Evolutionary conservation across 2,329 filamentous ascomycete genomes (phyloP).

Genomic region (Grosmannia penicillata): DNA sequence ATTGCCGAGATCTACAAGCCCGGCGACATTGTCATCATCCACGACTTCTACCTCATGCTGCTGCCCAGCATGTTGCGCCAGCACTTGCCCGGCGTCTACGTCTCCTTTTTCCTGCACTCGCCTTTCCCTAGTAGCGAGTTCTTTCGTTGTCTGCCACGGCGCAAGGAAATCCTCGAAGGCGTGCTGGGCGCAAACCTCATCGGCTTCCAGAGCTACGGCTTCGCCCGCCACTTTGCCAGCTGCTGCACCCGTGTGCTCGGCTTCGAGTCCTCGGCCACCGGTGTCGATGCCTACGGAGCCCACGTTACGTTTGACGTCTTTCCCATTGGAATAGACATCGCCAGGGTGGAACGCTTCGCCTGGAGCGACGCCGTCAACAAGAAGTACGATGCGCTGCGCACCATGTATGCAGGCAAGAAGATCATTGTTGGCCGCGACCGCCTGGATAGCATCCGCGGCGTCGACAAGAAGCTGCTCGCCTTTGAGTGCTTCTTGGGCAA

Average conservation of each 20-base stretch:
- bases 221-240: conserved; percentile 85
- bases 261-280: conserved; percentile 79
- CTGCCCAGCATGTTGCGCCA: conserved; percentile 81
- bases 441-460: conserved; percentile 82
- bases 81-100: conserved; percentile 75
- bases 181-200: conserved; percentile 85
- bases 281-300: conserved; percentile 72
- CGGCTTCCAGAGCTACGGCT: conserved; percentile 91
- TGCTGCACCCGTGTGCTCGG: conserved; percentile 84
- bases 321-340: conserved; percentile 87
- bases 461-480: conserved; percentile 89
- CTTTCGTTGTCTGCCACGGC: conserved; percentile 70
- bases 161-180: conserved; percentile 83
- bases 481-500: conserved; percentile 85
- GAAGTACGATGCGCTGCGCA: conserved; percentile 57
- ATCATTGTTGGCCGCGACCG: conserved; percentile 90
- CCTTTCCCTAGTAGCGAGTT: conserved; percentile 96
- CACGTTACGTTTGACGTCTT: conserved; percentile 88
- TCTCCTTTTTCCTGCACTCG: conserved; percentile 86
- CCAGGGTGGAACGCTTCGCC: conserved; percentile 58
- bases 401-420: conserved; percentile 77
- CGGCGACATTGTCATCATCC: conserved; percentile 81
- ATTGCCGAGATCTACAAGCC: conserved; percentile 84
- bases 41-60: conserved; percentile 88
- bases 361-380: conserved; percentile 57